Evolutionary conservation across 108 stramenopile species (phyloP).

Genomic region (Epithemia pelagica): DNA sequence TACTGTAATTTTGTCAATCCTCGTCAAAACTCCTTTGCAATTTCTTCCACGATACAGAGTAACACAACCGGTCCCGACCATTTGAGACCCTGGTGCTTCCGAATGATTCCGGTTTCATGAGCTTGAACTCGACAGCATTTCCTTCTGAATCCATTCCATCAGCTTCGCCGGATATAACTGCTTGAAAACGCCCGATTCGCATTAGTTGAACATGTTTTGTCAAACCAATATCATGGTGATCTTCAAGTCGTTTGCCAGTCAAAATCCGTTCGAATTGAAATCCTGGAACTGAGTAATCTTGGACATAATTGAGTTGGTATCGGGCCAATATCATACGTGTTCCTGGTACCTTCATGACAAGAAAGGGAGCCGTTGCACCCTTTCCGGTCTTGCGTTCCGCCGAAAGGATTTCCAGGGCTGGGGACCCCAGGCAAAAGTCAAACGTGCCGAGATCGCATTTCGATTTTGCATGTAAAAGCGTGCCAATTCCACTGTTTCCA

Average conservation of each 20-base stretch:
- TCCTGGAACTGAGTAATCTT: constrained; percentile 14
- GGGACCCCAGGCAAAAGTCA: constrained; percentile 17
- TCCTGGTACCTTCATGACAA: constrained; percentile 3
- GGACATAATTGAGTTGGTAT: neutral
- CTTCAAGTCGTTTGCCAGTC: constrained; percentile 10
- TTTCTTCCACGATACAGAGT: constrained; percentile 8
- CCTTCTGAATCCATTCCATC: constrained; percentile 10
- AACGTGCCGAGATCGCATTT: neutral
- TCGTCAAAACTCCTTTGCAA: constrained; percentile 5
- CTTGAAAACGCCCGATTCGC: constrained; percentile 5
- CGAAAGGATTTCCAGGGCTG: constrained; percentile 14
- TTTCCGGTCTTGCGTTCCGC: neutral
- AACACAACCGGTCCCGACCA: constrained; percentile 13
- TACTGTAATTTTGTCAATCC: neutral
- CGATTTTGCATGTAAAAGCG: neutral
- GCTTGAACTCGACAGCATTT: constrained; percentile 15
- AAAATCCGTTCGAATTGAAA: constrained; percentile 21
- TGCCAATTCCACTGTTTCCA: neutral
- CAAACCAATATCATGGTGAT: neutral
- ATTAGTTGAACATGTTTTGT: constrained; percentile 12
- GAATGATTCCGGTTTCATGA: constrained; percentile 1
- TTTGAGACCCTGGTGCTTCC: constrained; percentile 22
- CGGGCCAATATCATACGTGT: constrained; percentile 13
- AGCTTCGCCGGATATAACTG: constrained; percentile 3
- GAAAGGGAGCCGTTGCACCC: neutral